These are phyloP conservation scores for Mollisia scopiformis DNA, from an alignment of 2,329 filamentous ascomycete genomes.

Conservation along the genomic window DNA sequence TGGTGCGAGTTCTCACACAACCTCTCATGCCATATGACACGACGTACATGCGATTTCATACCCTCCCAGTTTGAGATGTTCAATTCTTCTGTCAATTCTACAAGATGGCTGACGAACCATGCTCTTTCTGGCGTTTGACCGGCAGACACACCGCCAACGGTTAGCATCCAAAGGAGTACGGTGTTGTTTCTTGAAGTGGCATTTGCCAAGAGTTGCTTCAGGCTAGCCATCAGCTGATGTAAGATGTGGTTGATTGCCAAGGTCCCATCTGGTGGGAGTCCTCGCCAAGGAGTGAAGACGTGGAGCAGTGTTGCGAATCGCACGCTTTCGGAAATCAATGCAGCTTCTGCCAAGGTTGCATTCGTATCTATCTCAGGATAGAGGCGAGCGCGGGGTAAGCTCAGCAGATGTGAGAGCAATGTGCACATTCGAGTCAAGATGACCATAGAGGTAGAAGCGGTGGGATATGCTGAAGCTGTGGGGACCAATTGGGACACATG, in stretches of 20 bases:
- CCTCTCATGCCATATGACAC: slow-evolving; percentile 18
- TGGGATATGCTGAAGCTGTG: slow-evolving; percentile 11
- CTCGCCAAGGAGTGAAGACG: slow-evolving; percentile 18
- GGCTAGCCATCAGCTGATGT: slow-evolving; percentile 11
- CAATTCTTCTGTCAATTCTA: slow-evolving; percentile 13
- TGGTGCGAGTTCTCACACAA: slow-evolving; percentile 7
- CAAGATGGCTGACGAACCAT: slow-evolving; percentile 21
- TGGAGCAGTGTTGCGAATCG: slow-evolving; percentile 15
- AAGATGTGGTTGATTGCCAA: slow-evolving; percentile 16
- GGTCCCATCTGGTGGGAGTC: slow-evolving; percentile 14
- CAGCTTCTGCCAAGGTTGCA: background rate
- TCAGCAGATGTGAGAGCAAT: slow-evolving; percentile 17
- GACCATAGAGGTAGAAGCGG: slow-evolving; percentile 10
- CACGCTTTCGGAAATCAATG: slow-evolving; percentile 9
- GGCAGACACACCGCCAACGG: slow-evolving; percentile 14
- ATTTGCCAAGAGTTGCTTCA: background rate
- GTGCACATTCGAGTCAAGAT: slow-evolving; percentile 20
- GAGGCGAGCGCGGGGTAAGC: background rate
- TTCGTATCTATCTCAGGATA: background rate
- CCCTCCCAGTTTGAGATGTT: slow-evolving; percentile 10
- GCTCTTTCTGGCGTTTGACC: slow-evolving; percentile 8
- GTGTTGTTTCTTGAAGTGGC: background rate
- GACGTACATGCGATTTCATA: slow-evolving; percentile 7
- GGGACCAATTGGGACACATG: slow-evolving; percentile 19
- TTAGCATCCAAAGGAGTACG: slow-evolving; percentile 15